phyloP scores from a whole-genome alignment of 768 basidiomycete genomes.

The Rickenella mellea region DNA sequence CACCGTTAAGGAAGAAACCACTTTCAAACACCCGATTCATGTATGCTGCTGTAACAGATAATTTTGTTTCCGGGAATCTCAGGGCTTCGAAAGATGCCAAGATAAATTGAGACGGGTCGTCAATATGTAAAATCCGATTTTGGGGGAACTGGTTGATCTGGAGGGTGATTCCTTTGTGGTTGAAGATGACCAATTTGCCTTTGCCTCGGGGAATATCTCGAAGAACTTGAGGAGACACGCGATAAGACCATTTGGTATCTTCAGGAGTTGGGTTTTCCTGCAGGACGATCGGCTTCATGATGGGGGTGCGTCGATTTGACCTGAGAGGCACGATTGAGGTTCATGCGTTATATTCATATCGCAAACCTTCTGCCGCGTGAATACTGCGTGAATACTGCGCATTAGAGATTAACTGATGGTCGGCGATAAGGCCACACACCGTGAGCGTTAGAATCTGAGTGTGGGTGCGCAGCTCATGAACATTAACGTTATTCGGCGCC shows the following conservation, averaged over 20 bases:
- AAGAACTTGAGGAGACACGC: conserved; percentile 22
- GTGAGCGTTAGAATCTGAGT: too few relatives aligned
- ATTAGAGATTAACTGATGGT: too few relatives aligned
- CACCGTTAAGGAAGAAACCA: conserved; percentile 46
- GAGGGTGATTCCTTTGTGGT: conserved; percentile 38
- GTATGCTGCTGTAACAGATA: conserved; percentile 43
- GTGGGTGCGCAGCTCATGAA: too few relatives aligned
- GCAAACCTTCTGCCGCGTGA: too few relatives aligned
- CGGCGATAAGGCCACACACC: too few relatives aligned
- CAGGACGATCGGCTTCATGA: conserved; percentile 29
- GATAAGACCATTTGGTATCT: conserved; percentile 47
- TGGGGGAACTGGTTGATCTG: conserved; percentile 39
- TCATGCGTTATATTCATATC: too few relatives aligned
- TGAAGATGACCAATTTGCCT: conserved; percentile 46
- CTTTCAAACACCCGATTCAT: conserved; percentile 42
- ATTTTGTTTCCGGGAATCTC: conserved; percentile 43
- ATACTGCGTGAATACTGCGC: too few relatives aligned
- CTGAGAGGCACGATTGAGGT: too few relatives aligned
- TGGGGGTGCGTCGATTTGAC: too few relatives aligned
- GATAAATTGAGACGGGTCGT: conserved; percentile 49
- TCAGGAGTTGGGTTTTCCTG: conserved; percentile 32
- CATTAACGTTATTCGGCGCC: too few relatives aligned
- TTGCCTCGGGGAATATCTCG: conserved; percentile 7
- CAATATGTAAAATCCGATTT: conserved; percentile 50
- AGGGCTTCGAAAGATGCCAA: conserved; percentile 43